Evolutionary conservation across 805 yeast species (phyloP), one percentile per base, ranked within the genome.

Genomic region (Pichia insulana): DNA sequence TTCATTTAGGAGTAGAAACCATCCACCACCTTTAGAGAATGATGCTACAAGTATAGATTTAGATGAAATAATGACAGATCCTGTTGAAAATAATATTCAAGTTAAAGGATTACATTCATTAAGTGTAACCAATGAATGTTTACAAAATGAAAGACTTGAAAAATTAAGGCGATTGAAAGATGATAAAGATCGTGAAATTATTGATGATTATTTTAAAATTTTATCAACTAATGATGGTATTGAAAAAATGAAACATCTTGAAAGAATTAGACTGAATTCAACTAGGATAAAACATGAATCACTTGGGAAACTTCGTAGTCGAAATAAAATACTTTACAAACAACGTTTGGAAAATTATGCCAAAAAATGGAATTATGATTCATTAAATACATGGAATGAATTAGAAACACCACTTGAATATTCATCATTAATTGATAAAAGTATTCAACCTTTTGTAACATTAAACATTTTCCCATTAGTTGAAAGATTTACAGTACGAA

Each of bases 381-480:
- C 41, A 13, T 35, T 59, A 12, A 12, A 28, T 12, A 28, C 10
- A 1, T 67, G 74, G 58, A 51, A 55, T 36, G 58, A 57, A 35
- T 52, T 62, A 39, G 64, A 59, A 27, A 54, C 55, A 50, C 53
- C 57, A 16, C 36, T 49, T 13, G 54, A 53, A 7, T 48, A 44
- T 15, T 52, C 60, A 11, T 44, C 48, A 19, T 41, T 49, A 30
- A 42, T 59, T 20, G 64, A 59, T 38, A 45, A 52, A 8, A 51
- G 50, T 28, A 54, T 59, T 32, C 62, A 67, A 22, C 74, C 76
- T 19, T 71, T 68, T 48, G 68, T 70, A 42, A 62, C 64, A 41
- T 63, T 80, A 25, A 87, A 90, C 58, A 64, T 90, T 22, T 90
- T 92, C 64, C 96, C 95, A 9, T 64, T 90, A 50, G 97, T 90